Percentiles rank a stretch among this genome's conserved stretches.
phyloP scores from a whole-genome alignment of 2,329 filamentous ascomycete genomes.

The Blumeria hordei region DNA sequence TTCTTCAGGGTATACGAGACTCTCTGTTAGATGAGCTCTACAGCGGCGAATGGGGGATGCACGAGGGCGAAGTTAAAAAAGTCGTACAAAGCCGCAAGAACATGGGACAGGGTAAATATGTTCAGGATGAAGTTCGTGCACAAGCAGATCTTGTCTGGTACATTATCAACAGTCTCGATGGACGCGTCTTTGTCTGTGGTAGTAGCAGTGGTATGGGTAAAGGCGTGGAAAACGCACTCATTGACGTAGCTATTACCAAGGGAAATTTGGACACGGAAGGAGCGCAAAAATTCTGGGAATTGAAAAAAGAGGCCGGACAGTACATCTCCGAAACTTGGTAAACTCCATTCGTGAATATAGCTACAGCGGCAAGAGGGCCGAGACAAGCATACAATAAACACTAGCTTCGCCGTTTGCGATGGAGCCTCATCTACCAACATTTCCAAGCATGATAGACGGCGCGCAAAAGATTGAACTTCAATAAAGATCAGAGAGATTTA shows the following conservation, averaged over 20 bases:
- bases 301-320: slow-evolving; percentile 80
- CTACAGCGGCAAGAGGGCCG: no score
- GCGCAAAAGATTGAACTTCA: no score
- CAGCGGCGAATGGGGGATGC: slow-evolving; percentile 83
- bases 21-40: slow-evolving; percentile 89
- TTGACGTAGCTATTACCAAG: slow-evolving; percentile 83
- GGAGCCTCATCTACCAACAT: no score
- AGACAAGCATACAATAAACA: no score
- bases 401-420: no score
- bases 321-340: slow-evolving; percentile 74
- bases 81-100: slow-evolving; percentile 55
- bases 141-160: slow-evolving; percentile 98
- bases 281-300: slow-evolving; percentile 66
- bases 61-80: slow-evolving; percentile 66
- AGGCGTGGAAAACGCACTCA: slow-evolving; percentile 66
- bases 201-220: slow-evolving; percentile 94
- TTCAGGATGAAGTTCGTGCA: slow-evolving; percentile 78
- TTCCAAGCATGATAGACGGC: no score
- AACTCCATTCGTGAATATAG: slow-evolving; percentile 2
- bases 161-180: slow-evolving; percentile 88
- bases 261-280: slow-evolving; percentile 65
- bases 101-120: slow-evolving; percentile 46
- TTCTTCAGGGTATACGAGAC: slow-evolving; percentile 84
- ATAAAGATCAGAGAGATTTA: no score
- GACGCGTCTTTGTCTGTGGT: slow-evolving; percentile 87